Percentiles rank a stretch among this genome's conserved stretches.
phyloP scores from a whole-genome alignment of 2,329 filamentous ascomycete species.

The Keithomyces neogunnii region DNA sequence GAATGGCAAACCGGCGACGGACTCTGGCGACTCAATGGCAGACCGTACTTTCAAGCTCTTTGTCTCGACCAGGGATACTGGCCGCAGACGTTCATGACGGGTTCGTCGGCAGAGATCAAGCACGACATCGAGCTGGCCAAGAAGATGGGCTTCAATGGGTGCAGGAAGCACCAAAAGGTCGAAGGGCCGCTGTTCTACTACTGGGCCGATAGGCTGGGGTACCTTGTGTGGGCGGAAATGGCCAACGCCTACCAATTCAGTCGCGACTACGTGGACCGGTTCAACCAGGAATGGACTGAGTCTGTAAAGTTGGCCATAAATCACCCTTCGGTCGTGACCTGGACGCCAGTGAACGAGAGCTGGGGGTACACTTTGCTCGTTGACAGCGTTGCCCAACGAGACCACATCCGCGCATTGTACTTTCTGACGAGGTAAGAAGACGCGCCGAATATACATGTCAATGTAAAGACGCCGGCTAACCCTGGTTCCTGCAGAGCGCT shows the following conservation, averaged over 20 bases:
- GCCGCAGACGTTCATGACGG: conserved; percentile 52
- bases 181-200: conserved; percentile 53
- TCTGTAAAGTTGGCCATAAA: conserved; percentile 56
- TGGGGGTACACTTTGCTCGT: conserved; percentile 57
- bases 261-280: conserved; percentile 47
- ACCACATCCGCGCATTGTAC: conserved; percentile 56
- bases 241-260: conserved; percentile 57
- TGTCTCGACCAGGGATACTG: conserved; percentile 57
- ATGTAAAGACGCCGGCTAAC: neutral
- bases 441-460: conserved; percentile 17
- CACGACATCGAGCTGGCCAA: conserved; percentile 47
- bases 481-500: conserved; percentile 30
- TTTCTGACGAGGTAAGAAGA: conserved; percentile 46
- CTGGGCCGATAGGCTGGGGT: conserved; percentile 52
- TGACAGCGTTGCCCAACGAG: conserved; percentile 47
- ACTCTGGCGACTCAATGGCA: conserved; percentile 50
- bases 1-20: conserved; percentile 50
- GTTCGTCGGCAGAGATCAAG: conserved; percentile 38
- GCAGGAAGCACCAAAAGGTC: conserved; percentile 57
- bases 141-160: conserved; percentile 56
- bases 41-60: conserved; percentile 51
- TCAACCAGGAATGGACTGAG: conserved; percentile 57
- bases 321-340: conserved; percentile 54
- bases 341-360: conserved; percentile 57
- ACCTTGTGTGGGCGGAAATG: conserved; percentile 57